Base-by-base conservation (phyloP, 202 grass and related monocot genomes). In the Saccharum hybrid region DNA sequence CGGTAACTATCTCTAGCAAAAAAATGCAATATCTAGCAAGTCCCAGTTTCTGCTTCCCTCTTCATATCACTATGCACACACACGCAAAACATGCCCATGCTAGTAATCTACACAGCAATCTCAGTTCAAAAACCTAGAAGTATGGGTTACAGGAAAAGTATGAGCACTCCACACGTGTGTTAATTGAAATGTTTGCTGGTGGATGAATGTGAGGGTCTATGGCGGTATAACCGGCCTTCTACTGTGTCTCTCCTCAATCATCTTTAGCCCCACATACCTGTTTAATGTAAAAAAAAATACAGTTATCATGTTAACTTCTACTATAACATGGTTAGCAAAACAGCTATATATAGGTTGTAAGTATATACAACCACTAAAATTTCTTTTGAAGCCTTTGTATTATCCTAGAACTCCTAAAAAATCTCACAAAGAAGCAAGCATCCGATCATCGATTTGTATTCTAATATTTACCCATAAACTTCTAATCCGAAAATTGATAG, bases 231-330 rank as follows among this genome's bases (percentile, higher is more conserved):
- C 80, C 45, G 54, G 82, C 81, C 89, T 89, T 39, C 77, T 85
- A 81, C 66, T 86, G 77, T 86, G 89, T 70, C 89, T 84, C 72
- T 78, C 80, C 11, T 68, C 87, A 14, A 93, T 78, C 88, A 97
- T 91, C 82, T 89, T 90, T 85, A 83, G 73, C 28, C 94, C 94
- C 80, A 93, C 48, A 14, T 94, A 94, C 81, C 88, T 94, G 78
- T 79, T 40, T 22, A 74, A 72, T 54, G 38, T 42, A 26, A 60
- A 12, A 60, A 12, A 31, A 76, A 76, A 63, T 18, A 86, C 66
- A n/a, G 30, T 1, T 38, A 36, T 8, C 5, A 9, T n/a, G 51
- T 52, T 19, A 66, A 21, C 59, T 72, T 22, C 7, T 34, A 43
- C 0, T 54, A 59, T 8, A 70, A 80, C 41, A 43, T 63, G 10